A percentile compares a stretch with the other conserved stretches of the same genome.
Conservation (phyloP, 805 yeast genomes). For the Wickerhamiella siamensis region DNA sequence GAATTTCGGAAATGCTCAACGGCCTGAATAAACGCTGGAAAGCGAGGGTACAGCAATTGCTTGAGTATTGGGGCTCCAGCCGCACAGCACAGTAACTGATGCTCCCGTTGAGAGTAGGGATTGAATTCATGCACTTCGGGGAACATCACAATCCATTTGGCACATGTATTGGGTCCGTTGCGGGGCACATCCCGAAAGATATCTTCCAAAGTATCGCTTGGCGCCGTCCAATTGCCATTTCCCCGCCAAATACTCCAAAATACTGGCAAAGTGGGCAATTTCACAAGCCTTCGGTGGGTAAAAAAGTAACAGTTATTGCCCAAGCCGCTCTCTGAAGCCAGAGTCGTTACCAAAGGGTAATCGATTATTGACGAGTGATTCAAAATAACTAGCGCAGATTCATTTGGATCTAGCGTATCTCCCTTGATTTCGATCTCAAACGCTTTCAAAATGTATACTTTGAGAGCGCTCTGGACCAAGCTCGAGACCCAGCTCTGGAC, state of each 20-base stretch:
- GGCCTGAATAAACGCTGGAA: conserved; percentile 22
- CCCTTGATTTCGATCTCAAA: conserved; percentile 7
- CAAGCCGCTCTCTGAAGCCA: conserved; percentile 21
- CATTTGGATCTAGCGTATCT: conserved; percentile 10
- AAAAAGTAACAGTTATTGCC: conserved; percentile 25
- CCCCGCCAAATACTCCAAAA: conserved; percentile 9
- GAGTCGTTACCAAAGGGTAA: conserved; percentile 36
- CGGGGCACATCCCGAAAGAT: conserved; percentile 12
- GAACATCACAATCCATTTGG: conserved; percentile 49
- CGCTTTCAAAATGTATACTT: not conserved
- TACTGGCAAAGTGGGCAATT: conserved; percentile 12
- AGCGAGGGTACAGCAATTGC: conserved; percentile 67
- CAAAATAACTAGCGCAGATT: conserved; percentile 27
- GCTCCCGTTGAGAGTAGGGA: conserved; percentile 28
- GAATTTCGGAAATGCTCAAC: conserved; percentile 17
- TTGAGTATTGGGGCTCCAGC: conserved; percentile 46
- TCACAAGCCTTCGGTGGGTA: conserved; percentile 24
- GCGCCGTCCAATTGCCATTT: conserved; percentile 22
- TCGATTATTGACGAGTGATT: conserved; percentile 65
- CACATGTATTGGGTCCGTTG: conserved; percentile 6
- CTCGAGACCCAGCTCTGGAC: conserved; percentile 1
- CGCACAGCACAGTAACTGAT: conserved; percentile 39
- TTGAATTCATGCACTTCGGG: conserved; percentile 58
- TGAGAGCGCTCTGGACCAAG: not conserved
- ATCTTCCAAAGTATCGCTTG: conserved; percentile 7